Evolutionary conservation across 2,329 filamentous ascomycete genomes (phyloP).

Genomic region (Aspergillus sp.): DNA sequence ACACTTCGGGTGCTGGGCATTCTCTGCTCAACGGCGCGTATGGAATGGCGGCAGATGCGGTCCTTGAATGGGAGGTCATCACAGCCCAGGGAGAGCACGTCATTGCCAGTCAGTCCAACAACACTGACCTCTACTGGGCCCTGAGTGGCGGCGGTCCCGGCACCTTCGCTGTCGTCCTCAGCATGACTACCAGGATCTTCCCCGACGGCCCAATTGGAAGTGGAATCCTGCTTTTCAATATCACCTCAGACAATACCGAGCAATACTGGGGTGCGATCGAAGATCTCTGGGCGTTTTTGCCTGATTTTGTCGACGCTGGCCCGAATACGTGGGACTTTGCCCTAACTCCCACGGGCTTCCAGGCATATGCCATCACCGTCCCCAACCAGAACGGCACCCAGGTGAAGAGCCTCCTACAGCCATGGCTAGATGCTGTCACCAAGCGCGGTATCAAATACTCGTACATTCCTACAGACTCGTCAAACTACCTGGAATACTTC

Average conservation of each 20-base stretch:
- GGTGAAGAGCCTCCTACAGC: background rate
- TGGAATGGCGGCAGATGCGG: background rate
- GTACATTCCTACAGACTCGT: background rate
- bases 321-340: background rate
- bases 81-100: background rate
- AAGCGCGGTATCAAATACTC: background rate
- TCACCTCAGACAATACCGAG: background rate
- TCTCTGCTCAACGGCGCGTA: background rate
- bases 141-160: slow-evolving; percentile 46
- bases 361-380: background rate
- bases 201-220: background rate
- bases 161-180: slow-evolving; percentile 16
- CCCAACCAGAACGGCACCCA: background rate
- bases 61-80: background rate
- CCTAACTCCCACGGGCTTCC: background rate
- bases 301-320: background rate
- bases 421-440: background rate
- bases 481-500: background rate
- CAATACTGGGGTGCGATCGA: background rate
- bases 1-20: background rate
- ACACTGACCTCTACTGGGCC: slow-evolving; percentile 53
- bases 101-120: slow-evolving; percentile 16
- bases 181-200: background rate
- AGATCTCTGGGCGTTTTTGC: background rate
- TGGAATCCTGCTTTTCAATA: background rate